Evolutionary conservation across 225 moss, liverwort and hornwort genomes (phyloP).

Genomic region (Physcomitrellopsis africana): DNA sequence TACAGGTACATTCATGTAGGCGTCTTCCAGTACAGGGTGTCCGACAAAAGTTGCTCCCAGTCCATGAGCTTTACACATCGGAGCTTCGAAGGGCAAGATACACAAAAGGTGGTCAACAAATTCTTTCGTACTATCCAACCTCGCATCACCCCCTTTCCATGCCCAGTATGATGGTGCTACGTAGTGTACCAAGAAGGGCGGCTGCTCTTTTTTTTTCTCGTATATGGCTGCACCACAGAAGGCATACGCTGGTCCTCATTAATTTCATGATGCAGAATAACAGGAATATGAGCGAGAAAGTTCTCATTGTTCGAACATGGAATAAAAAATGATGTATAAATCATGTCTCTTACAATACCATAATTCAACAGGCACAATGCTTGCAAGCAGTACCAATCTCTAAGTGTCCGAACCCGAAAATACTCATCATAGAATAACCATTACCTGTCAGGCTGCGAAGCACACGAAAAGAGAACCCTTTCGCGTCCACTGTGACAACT

Average conservation of each 20-base stretch:
- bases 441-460: constrained; percentile 77
- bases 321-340: background rate
- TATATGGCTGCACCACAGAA: constrained; percentile 64
- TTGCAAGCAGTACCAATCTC: constrained; percentile 15
- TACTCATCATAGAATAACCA: constrained; percentile 12
- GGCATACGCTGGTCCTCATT: constrained; percentile 1
- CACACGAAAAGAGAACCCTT: constrained; percentile 93
- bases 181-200: constrained; percentile 83
- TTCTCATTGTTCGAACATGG: background rate
- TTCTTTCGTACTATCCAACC: constrained; percentile 65
- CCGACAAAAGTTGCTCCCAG: constrained; percentile 91
- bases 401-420: constrained; percentile 5
- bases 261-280: background rate
- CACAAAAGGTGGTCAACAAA: constrained; percentile 89
- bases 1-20: constrained; percentile 78
- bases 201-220: constrained; percentile 44
- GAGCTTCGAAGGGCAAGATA: constrained; percentile 92
- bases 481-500: constrained; percentile 87
- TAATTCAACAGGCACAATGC: background rate
- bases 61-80: constrained; percentile 80
- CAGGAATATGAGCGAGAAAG: background rate
- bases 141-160: constrained; percentile 93
- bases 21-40: constrained; percentile 91
- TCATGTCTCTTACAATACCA: constrained; percentile 8
- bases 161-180: constrained; percentile 99